phyloP scores from a whole-genome alignment of 176 grass and related monocot species.

The Cenchrus fungigraminus region DNA sequence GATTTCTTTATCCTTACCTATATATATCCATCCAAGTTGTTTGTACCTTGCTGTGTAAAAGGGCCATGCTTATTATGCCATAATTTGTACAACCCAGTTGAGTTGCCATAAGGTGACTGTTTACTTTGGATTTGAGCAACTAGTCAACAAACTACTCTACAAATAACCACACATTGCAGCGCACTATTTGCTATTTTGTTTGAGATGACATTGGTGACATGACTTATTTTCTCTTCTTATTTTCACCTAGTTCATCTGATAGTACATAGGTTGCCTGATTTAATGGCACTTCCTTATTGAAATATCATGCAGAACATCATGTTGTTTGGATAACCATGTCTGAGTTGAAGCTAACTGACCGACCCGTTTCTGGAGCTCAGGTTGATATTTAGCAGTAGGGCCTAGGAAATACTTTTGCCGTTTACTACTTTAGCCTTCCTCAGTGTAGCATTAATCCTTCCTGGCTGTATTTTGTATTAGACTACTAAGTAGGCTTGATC shows the following conservation, averaged over 20 bases:
- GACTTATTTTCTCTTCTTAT: not conserved
- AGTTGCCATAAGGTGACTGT: not conserved
- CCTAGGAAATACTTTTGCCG: not conserved
- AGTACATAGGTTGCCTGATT: not conserved
- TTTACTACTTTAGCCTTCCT: not conserved
- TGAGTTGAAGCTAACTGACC: not conserved
- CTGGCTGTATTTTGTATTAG: not conserved
- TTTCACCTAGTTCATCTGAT: conserved; percentile 1
- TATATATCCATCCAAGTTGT: not conserved
- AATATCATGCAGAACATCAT: not conserved
- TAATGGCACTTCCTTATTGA: not conserved
- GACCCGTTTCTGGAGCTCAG: not conserved
- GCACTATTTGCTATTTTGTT: not conserved
- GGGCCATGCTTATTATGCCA: not conserved
- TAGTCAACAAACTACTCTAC: not conserved
- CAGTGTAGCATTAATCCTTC: not conserved
- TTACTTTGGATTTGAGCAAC: not conserved
- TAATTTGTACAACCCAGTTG: not conserved
- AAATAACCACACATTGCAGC: not conserved
- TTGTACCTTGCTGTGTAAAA: not conserved
- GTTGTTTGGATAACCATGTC: not conserved
- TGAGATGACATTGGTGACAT: not conserved
- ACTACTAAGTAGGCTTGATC: not conserved
- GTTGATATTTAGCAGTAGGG: conserved; percentile 4
- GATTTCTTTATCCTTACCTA: not conserved